Conservation (phyloP, 345 rosid species). For the Brassica cretica region DNA sequence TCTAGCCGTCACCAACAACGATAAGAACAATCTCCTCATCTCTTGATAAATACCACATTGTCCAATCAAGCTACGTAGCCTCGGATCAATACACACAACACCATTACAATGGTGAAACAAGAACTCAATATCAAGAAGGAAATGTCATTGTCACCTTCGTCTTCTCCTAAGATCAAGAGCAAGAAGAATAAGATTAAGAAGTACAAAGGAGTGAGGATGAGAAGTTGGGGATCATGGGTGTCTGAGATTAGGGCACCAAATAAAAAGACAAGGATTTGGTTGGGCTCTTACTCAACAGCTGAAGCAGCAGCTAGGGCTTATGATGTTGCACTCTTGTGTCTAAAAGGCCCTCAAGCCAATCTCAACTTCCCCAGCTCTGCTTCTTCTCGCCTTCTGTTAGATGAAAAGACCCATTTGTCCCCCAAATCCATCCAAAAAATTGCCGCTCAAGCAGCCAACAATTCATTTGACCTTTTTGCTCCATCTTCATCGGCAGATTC, state of each 20-base stretch:
- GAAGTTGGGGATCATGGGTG: constrained; percentile 99
- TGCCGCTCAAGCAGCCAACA: constrained; percentile 75
- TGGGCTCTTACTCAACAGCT: constrained; percentile 92
- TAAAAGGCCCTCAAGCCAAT: constrained; percentile 79
- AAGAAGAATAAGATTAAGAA: constrained; percentile 64
- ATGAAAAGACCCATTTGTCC: constrained; percentile 53
- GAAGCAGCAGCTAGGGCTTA: constrained; percentile 99
- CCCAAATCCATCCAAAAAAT: constrained; percentile 88
- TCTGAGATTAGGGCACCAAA: constrained; percentile 97
- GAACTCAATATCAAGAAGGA: constrained; percentile 27
- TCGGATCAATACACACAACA: constrained; percentile 8
- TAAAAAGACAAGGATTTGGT: constrained; percentile 92
- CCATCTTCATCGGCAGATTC: constrained; percentile 33
- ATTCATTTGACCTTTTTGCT: constrained; percentile 23
- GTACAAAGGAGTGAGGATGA: constrained; percentile 96
- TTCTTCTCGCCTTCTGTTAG: constrained; percentile 34
- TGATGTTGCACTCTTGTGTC: constrained; percentile 93
- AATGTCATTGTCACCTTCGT: constrained; percentile 11
- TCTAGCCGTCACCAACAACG: constrained; percentile 11
- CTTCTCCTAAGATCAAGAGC: constrained; percentile 29
- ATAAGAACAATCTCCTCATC: constrained; percentile 18
- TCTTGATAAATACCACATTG: constrained; percentile 8
- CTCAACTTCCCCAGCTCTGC: constrained; percentile 75
- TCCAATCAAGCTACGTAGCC: not conserved
- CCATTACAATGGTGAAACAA: constrained; percentile 31